Base-by-base conservation (phyloP, 345 rosid genomes). In the Dimocarpus longan region DNA sequence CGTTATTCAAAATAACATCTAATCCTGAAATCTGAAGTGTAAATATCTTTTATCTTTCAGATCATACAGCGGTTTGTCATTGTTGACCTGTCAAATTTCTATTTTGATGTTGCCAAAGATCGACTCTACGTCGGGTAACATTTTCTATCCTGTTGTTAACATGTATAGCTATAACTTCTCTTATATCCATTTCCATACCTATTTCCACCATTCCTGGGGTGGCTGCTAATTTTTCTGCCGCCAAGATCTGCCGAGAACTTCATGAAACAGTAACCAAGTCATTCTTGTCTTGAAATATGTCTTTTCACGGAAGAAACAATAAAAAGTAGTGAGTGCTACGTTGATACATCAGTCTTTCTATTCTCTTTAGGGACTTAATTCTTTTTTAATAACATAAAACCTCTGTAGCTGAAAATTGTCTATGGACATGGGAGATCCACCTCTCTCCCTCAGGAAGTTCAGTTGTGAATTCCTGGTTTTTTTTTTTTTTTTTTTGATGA, bases 51-150 rank as follows among this genome's bases (percentile, higher is more conserved):
- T 46, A 46, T 81, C 68, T 85, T 86, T 78, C 95, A 93, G 98
- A 88, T 87, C 79, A 83, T 93, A 68, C 98, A 93, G 74, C 91
- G 96, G 70, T 92, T 93, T 82, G 93, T 91, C 37, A 88, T 92
- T 84, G 95, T 93, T 78, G 98, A 95, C 84, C 85, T 93, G 59
- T 95, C 98, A 65, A 95, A 92, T 87, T 95, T 95, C 88, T 95
- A 95, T 80, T 95, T 95, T 48, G 98, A 95, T 80, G 88, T 93
- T 76, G 97, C 98, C 70, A 95, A 93, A 87, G 98, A 95, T 88
- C 92, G 98, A 75, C 96, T 95, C 39, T 93, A 95, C 82, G 95
- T 93, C 40, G 98, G 98, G 98, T 95, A 93, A 90, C 78, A 67
- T 44, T 84, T 62, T 52, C 69, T 40, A 57, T 70, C 42, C 63